These are phyloP conservation scores for Emmonsiellopsis sp. DNA, from an alignment of 2,329 filamentous ascomycete genomes.

Conservation along the genomic window DNA sequence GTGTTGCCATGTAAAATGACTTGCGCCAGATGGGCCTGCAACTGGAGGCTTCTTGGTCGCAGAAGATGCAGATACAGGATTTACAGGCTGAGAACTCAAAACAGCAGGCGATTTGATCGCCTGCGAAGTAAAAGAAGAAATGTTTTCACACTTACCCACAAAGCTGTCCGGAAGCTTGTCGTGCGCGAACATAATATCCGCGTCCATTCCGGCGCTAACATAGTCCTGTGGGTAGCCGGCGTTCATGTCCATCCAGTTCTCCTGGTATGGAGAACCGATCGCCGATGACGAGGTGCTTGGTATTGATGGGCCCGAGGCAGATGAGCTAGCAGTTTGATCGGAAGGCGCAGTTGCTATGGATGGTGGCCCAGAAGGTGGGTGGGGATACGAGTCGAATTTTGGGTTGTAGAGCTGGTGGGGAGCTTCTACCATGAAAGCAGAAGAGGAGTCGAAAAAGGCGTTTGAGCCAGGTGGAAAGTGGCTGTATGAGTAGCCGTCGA, in stretches of 20 bases:
- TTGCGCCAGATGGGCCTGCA: neutral
- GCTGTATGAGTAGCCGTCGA: constrained; percentile 7
- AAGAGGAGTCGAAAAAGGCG: constrained; percentile 6
- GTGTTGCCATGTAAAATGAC: neutral
- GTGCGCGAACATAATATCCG: constrained; percentile 30
- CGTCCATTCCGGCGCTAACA: constrained; percentile 34
- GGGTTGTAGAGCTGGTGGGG: constrained; percentile 1
- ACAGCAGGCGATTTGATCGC: neutral
- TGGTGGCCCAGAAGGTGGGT: constrained; percentile 23
- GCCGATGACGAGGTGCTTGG: constrained; percentile 53
- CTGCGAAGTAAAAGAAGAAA: constrained; percentile 22
- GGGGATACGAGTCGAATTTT: constrained; percentile 6
- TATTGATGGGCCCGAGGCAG: constrained; percentile 50
- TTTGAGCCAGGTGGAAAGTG: constrained; percentile 5
- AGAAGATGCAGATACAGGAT: constrained; percentile 1
- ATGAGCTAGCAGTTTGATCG: constrained; percentile 44
- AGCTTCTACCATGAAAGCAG: constrained; percentile 4
- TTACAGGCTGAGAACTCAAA: neutral
- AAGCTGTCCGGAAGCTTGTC: constrained; percentile 36
- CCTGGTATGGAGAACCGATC: constrained; percentile 56
- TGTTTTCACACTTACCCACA: constrained; percentile 36
- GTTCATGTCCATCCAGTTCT: constrained; percentile 48
- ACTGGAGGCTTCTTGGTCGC: neutral
- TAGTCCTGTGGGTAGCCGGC: constrained; percentile 50
- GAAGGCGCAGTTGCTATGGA: constrained; percentile 19